Conservation (phyloP, 2,329 filamentous ascomycete genomes). For the Fusarium sp. region DNA sequence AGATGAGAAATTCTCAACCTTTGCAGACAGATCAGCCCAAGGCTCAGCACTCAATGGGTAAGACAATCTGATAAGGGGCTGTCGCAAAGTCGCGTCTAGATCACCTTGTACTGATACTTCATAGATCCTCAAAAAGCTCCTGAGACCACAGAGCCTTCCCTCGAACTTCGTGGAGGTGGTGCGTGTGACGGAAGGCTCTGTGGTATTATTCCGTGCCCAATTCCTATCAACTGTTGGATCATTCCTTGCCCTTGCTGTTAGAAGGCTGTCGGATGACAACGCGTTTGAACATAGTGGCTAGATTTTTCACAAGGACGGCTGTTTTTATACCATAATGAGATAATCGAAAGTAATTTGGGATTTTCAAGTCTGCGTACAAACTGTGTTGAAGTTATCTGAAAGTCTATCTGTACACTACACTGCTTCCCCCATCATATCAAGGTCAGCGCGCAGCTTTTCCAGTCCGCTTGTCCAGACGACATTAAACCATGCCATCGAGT, state of each 20-base stretch:
- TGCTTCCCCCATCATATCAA: not conserved
- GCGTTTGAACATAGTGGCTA: not conserved
- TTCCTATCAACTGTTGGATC: conserved; percentile 34
- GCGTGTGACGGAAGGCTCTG: conserved; percentile 30
- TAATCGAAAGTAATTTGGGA: too few species aligned
- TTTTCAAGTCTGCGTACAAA: too few species aligned
- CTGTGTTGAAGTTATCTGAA: too few species aligned
- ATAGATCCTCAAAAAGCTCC: conserved; percentile 19
- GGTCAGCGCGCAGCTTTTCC: not conserved
- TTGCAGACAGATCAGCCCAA: conserved; percentile 21
- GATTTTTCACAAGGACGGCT: too few species aligned
- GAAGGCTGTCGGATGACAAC: not conserved
- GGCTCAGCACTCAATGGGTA: conserved; percentile 27
- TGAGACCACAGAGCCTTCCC: conserved; percentile 10
- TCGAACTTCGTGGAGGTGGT: conserved; percentile 26
- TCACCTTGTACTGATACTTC: not conserved
- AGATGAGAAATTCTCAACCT: conserved; percentile 6
- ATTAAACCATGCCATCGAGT: not conserved
- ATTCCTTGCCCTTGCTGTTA: conserved; percentile 32
- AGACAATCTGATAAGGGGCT: not conserved
- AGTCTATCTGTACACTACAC: too few species aligned
- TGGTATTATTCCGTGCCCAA: conserved; percentile 29
- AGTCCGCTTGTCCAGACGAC: not conserved
- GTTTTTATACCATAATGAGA: not conserved
- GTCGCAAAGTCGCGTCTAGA: not conserved